Evolutionary conservation across 192 early-diverging fungal genomes (phyloP).

Genomic region (Backusella sp.): DNA sequence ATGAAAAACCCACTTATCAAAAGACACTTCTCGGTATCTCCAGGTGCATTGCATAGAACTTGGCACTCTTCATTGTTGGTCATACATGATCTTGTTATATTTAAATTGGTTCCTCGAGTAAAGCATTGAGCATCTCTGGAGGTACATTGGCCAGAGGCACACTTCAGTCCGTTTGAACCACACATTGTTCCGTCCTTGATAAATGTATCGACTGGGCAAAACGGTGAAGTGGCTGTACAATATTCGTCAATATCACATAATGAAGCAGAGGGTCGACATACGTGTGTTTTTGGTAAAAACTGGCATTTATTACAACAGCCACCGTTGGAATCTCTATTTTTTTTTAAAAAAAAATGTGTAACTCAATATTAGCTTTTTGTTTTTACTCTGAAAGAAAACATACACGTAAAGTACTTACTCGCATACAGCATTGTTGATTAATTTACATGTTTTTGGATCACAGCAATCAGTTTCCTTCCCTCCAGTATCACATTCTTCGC

Average conservation of each 20-base stretch:
- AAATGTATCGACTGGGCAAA: slow-evolving; percentile 72
- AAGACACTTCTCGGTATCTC: slow-evolving; percentile 41
- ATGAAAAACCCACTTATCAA: slow-evolving; percentile 64
- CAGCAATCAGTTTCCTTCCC: slow-evolving; percentile 83
- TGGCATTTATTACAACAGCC: slow-evolving; percentile 79
- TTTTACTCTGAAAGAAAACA: background rate
- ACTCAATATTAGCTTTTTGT: background rate
- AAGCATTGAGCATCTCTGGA: slow-evolving; percentile 70
- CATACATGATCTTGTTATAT: slow-evolving; percentile 55
- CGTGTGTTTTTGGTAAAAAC: slow-evolving; percentile 48
- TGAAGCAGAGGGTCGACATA: slow-evolving; percentile 75
- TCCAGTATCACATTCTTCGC: slow-evolving; percentile 94
- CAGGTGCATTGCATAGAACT: slow-evolving; percentile 60
- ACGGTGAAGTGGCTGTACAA: slow-evolving; percentile 68
- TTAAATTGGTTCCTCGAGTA: slow-evolving; percentile 51
- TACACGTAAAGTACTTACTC: slow-evolving; percentile 34
- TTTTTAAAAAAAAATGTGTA: background rate
- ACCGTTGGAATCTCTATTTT: slow-evolving; percentile 71
- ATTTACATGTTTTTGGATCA: slow-evolving; percentile 75
- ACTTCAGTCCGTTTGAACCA: slow-evolving; percentile 46
- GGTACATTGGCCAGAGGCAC: slow-evolving; percentile 74
- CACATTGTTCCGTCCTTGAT: slow-evolving; percentile 69
- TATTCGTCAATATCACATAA: slow-evolving; percentile 79
- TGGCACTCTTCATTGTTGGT: slow-evolving; percentile 59
- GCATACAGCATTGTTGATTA: slow-evolving; percentile 74